Conservation (phyloP, 768 basidiomycete genomes). For the Termitomyces sp. region DNA sequence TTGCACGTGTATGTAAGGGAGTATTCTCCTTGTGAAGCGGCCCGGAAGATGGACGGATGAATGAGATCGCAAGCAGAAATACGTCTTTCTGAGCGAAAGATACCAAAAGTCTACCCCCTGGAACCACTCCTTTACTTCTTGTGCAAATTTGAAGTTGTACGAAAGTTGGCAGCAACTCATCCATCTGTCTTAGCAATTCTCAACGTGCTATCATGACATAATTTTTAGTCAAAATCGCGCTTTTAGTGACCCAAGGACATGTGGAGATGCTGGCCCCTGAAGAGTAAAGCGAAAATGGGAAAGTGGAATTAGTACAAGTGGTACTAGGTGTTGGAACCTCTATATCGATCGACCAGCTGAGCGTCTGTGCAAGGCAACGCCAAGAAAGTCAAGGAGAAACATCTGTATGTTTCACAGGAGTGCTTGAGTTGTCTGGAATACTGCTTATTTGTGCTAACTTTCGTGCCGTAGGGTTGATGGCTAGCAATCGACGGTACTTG, state of each 20-base stretch:
- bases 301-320: neutral
- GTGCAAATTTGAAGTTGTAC: too few relatives aligned
- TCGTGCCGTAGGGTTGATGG: too few relatives aligned
- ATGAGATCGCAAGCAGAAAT: neutral
- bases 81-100: neutral
- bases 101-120: neutral
- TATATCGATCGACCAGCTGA: neutral
- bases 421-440: too few relatives aligned
- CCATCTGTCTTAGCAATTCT: neutral
- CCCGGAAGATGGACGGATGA: neutral
- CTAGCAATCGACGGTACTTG: too few relatives aligned
- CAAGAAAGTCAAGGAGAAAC: too few relatives aligned
- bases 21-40: neutral
- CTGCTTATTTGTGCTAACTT: too few relatives aligned
- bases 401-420: too few relatives aligned
- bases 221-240: neutral
- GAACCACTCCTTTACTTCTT: neutral
- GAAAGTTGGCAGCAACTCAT: neutral
- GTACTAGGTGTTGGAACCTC: neutral
- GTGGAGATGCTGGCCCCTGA: neutral
- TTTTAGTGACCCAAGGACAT: neutral
- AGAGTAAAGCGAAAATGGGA: neutral
- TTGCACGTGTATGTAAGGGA: neutral
- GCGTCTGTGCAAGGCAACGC: neutral
- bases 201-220: neutral